Percentiles rank a stretch among this genome's conserved stretches.
phyloP scores from a whole-genome alignment of 805 yeast species.

The Cyberlindnera euphorbiae region DNA sequence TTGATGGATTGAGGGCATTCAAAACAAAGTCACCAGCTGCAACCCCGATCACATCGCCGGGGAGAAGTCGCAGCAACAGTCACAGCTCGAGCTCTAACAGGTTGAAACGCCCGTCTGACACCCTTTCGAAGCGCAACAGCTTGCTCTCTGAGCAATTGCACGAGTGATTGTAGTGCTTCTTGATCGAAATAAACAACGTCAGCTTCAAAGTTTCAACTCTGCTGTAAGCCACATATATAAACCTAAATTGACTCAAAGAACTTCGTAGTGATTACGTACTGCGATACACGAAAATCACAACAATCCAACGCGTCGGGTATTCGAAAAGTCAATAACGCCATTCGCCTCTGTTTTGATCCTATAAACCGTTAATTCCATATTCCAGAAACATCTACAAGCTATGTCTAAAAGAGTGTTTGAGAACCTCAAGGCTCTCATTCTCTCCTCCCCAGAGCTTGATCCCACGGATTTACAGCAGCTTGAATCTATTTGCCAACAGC shows the following conservation, averaged over 20 bases:
- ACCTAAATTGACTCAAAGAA: too few relatives aligned
- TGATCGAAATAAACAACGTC: too few relatives aligned
- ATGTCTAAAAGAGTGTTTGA: conserved; percentile 20
- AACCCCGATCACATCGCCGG: conserved; percentile 20
- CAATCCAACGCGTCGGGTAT: too few relatives aligned
- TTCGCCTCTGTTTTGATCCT: too few relatives aligned
- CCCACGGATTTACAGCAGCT: conserved; percentile 15
- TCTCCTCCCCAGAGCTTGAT: conserved; percentile 16
- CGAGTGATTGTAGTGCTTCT: background rate
- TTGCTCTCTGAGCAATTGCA: conserved; percentile 3
- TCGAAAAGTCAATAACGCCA: too few relatives aligned
- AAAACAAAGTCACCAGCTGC: conserved; percentile 22
- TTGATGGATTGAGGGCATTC: conserved; percentile 21
- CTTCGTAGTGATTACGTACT: too few relatives aligned
- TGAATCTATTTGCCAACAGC: conserved; percentile 17
- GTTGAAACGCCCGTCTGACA: conserved; percentile 20
- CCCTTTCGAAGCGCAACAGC: conserved; percentile 18
- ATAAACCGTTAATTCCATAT: too few relatives aligned
- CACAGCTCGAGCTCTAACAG: conserved; percentile 9
- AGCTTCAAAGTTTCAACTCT: too few relatives aligned
- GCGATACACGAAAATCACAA: too few relatives aligned
- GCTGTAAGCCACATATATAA: too few relatives aligned
- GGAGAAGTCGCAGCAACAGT: conserved; percentile 11
- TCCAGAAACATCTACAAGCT: background rate
- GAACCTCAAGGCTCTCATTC: conserved; percentile 20